Evolutionary conservation across 441 rosid genomes (phyloP), one percentile per base, ranked within the genome.

Genomic region (Rhodomyrtus psidioides): DNA sequence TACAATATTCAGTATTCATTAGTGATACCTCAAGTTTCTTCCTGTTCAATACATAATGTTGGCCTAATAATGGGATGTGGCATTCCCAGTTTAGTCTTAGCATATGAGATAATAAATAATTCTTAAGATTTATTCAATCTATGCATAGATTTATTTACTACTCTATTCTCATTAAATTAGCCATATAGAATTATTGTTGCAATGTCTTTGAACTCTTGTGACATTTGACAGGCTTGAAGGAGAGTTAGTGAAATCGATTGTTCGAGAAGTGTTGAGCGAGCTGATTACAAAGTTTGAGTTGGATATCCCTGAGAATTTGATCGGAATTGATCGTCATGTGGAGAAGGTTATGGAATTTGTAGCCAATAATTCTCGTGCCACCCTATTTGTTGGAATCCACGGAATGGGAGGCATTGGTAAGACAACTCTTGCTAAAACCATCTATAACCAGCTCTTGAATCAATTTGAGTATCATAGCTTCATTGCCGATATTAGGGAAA

Each of bases 41-140:
- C 5, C 6, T 55, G 2, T 55, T 55, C n/a, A 55, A 23, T 55
- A 23, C 9, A 55, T 55, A 23, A 23, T 0, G 58, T 55, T 55
- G 1, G n/a, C 58, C 58, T 55, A 23, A 55, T 23, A 55, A 55
- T 23, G n/a, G 58, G 23, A 55, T 19, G 2, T 9, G n/a, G 58
- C 58, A 0, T 55, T 55, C 2, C 2, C n/a, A 55, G 0, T 55
- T 1, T n/a, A n/a, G n/a, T n/a, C n/a, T n/a, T n/a, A n/a, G n/a
- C n/a, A n/a, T n/a, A n/a, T n/a, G n/a, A n/a, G n/a, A n/a, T n/a
- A n/a, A n/a, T n/a, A n/a, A n/a, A n/a, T n/a, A n/a, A n/a, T n/a
- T n/a, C n/a, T n/a, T n/a, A 12, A 56, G 46, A 56, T 27, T 24
- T 56, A 23, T 56, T 56, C 1, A 2, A 56, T 56, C 23, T 56